Percentiles rank a stretch among this genome's conserved stretches.
Evolutionary conservation across 228 moss, liverwort and hornwort genomes (phyloP).

Genomic region (Sphagnum magellanicum): DNA sequence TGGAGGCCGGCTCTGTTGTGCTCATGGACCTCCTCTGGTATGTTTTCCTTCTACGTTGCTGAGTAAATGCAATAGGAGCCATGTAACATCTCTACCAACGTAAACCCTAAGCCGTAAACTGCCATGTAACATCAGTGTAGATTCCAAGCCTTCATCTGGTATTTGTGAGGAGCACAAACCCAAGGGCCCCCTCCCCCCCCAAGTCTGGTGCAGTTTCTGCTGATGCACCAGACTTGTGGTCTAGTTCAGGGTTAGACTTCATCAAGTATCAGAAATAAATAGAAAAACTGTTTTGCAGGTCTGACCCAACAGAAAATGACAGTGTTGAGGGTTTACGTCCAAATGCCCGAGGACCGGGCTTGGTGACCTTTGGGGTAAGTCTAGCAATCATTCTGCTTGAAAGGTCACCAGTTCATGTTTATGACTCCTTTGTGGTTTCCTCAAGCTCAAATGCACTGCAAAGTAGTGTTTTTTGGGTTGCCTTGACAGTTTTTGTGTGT

Average conservation of each 20-base stretch:
- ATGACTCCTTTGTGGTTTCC: not conserved
- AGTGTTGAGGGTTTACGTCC: constrained; percentile 4
- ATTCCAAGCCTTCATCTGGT: too few relatives aligned
- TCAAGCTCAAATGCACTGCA: not conserved
- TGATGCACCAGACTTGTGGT: too few relatives aligned
- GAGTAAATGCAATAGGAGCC: not conserved
- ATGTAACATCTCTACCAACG: too few relatives aligned
- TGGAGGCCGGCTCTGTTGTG: constrained; percentile 59
- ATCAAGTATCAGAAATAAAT: not conserved
- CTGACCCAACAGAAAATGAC: constrained; percentile 6
- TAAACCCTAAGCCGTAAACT: too few relatives aligned
- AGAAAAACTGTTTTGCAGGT: not conserved
- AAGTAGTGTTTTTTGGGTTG: too few relatives aligned
- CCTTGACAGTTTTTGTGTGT: too few relatives aligned
- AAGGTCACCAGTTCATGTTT: not conserved
- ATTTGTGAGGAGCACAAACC: too few relatives aligned
- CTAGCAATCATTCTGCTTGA: not conserved
- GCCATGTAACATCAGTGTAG: too few relatives aligned
- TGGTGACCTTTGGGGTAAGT: constrained; percentile 3
- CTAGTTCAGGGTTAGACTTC: not conserved
- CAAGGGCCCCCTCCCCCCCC: too few relatives aligned
- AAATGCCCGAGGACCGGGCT: constrained; percentile 3
- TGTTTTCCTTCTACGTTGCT: not conserved
- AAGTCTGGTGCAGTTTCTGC: too few relatives aligned
- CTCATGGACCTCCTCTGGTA: constrained; percentile 55